These are phyloP conservation scores for Trichoderma gracile DNA, from an alignment of 2,329 filamentous ascomycete genomes.

Conservation along the genomic window DNA sequence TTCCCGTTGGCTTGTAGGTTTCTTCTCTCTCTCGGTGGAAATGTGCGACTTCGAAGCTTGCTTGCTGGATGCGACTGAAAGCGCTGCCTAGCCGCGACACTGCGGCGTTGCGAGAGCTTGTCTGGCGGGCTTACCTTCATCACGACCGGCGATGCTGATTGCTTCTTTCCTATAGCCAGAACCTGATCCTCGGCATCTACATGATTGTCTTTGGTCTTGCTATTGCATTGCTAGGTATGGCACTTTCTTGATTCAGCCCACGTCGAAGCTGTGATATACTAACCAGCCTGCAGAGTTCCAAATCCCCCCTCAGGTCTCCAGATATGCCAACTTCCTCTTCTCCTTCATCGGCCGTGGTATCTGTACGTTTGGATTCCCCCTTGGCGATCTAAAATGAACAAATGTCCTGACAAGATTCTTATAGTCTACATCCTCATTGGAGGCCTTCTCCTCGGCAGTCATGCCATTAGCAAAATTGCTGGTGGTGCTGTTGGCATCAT, in stretches of 20 bases:
- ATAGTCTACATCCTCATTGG: conserved; percentile 96
- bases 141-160: conserved; percentile 2
- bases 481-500: conserved; percentile 76
- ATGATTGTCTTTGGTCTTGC: conserved; percentile 86
- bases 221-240: conserved; percentile 64
- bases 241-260: not conserved
- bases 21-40: not conserved
- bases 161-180: conserved; percentile 23
- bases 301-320: conserved; percentile 86
- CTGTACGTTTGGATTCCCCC: conserved; percentile 63
- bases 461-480: conserved; percentile 69
- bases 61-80: not conserved
- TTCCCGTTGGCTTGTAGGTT: conserved; percentile 60
- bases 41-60: not conserved
- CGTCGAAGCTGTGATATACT: not conserved
- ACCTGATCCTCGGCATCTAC: conserved; percentile 79
- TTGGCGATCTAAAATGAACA: not conserved
- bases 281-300: conserved; percentile 69
- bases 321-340: conserved; percentile 97
- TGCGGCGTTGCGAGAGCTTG: not conserved
- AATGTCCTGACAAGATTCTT: conserved; percentile 15
- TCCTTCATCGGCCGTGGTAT: conserved; percentile 93
- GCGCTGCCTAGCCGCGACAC: not conserved
- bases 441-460: conserved; percentile 72
- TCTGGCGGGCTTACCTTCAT: not conserved